Base-by-base conservation (phyloP, 306 rosid species). In the Inga laurina region DNA sequence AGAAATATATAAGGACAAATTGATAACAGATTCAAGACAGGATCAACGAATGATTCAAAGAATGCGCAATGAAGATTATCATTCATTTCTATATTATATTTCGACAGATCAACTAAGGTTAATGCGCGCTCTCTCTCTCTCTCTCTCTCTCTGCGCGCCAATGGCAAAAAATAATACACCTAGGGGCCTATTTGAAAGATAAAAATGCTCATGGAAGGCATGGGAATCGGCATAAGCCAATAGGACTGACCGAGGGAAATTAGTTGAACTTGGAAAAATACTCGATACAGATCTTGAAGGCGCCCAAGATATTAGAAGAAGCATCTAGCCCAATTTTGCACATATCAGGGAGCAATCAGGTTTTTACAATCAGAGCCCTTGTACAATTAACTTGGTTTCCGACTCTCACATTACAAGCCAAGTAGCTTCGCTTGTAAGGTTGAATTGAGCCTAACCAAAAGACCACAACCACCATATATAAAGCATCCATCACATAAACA, bases 381-480 rank as follows among this genome's bases (percentile, higher is more conserved):
- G 5, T 75, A 61, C 37, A 69, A 59, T 59, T 39, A 54, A 78
- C 80, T 65, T 45, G 71, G 49, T 27, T 27, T 27, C 27, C 27
- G 1, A 27, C 27, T 27, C 27, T 27, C 75, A 77, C 72, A 59
- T 64, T 70, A 79, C 72, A 43, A 79, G 32, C 70, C 34, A 54
- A 70, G 14, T 10, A 9, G 32, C 67, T 49, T 81, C 22, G 41
- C 67, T 54, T 46, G 35, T 27, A 67, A 46, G 75, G 49, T n/a
- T 54, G 16, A 75, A 56, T 19, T 66, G 81, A 81, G 65, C 81
- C 80, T 19, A 30, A 46, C 51, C 68, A 46, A 56, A 86, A 78
- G 59, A 68, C 74, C 64, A 79, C 66, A 69, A 67, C 62, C 59
- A 34, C 76, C 79, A 67, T 73, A 35, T 66, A 67, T 44, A 32